Evolutionary conservation across 163 green algal genomes (phyloP), one percentile per base, ranked within the genome.

Genomic region (Chlorella variabilis): DNA sequence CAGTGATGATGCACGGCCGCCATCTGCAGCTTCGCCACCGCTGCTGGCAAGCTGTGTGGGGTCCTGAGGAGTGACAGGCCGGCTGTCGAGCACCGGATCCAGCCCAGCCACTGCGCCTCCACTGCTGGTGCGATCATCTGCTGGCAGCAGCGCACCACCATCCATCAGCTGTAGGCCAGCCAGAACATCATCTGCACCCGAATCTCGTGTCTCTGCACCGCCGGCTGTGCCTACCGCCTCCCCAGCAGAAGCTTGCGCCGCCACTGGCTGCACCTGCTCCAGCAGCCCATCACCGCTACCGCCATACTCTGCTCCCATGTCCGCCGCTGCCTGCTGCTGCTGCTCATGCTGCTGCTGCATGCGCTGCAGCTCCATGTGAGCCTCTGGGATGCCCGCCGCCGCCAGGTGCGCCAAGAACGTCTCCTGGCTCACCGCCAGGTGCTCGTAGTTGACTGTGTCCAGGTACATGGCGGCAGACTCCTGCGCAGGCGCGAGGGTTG

Each of bases 331-430:
- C 23, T 56, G 25, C 27, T 63, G 45, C 48, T 51, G 39, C 48
- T 38, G 73, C 56, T 67, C 38, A 36, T 45, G 34, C 73, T 45
- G 54, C 56, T 45, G 36, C 27, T 56, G 71, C 58, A 63, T 71
- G 45, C 65, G 23, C 27, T n/a, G 15, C 67, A 87, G 77, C 69
- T 90, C 75, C 49, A 87, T 68, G 61, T 91, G 77, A 65, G 89
- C 90, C 54, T 97, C 93, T 0, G 84, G 88, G 38, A 97, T 91
- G 13, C 93, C 94, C 17, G 90, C 91, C 33, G 88, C 92, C 51
- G 93, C 75, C 91, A 98, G 94, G 80, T 92, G 89, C 0, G 83
- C 86, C 48, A 98, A 79, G 79, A 98, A 97, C 86, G 96, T 91
- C 41, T 96, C 88, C 21, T 91, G 83, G 78, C 93, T 85, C 27